Base-by-base conservation (phyloP, 148 eudicot species). In the Chenopodium quinoa region DNA sequence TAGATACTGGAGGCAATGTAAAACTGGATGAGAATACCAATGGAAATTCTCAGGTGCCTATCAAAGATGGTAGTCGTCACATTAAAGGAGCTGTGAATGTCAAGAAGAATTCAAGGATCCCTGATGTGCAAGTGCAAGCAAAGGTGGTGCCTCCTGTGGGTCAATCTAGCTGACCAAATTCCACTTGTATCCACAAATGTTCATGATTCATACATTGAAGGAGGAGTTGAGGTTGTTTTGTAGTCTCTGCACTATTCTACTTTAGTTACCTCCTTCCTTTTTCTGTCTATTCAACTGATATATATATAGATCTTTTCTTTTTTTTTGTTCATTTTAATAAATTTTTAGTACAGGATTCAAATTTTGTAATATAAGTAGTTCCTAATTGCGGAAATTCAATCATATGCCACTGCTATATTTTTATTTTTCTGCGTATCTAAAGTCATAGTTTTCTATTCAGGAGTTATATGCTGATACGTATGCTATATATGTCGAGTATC, bases 121-220 rank as follows among this genome's bases (percentile, higher is more conserved):
- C 44, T 25, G 78, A 86, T 48, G 76, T 58, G 69, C 82, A 34
- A 73, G 80, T 73, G 67, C 76, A 31, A 40, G 40, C 78, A 34
- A 70, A 73, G 82, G 78, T 73, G 63, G 19, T 14, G 62, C 16
- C 78, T 64, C 79, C 84, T 56, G 81, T 81, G 56, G 25, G 80
- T 82, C 85, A 82, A 52, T 84, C 88, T 31, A 85, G 90, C 82
- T 90, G 89, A 89, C 74, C 50, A 12, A 68, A 58, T 68, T 62
- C 34, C 29, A 13, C 48, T n/a, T 50, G 74, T 72, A 76, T 75
- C 71, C 64, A 60, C 13, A 52, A 60, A 79, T 82, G 75, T 70
- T 80, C 80, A 64, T 85, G 89, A 80, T 75, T 82, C 62, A 76
- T 80, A 79, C 87, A 84, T 85, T 80, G 84, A 86, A 70, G 83